Evolutionary conservation across 148 eudicot genomes (phyloP).

Genomic region (Spergularia marina): DNA sequence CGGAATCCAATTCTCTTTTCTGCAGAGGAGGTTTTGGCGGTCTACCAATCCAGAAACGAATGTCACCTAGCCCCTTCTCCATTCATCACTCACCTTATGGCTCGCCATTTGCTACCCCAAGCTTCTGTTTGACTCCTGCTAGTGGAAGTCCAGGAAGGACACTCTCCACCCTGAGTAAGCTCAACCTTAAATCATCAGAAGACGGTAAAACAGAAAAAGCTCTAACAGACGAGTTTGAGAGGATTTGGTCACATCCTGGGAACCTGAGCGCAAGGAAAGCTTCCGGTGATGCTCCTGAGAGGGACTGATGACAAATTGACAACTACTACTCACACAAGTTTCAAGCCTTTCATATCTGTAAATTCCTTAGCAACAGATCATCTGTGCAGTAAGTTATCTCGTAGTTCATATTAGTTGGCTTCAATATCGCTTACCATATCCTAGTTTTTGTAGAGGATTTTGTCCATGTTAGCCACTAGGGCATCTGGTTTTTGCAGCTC

Average conservation of each 20-base stretch:
- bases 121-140: conserved; percentile 77
- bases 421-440: background rate
- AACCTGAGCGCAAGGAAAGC: conserved; percentile 32
- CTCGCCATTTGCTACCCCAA: conserved; percentile 90
- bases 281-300: conserved; percentile 32
- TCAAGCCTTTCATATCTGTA: conserved; percentile 18
- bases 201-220: conserved; percentile 23
- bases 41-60: conserved; percentile 69
- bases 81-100: conserved; percentile 76
- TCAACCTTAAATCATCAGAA: conserved; percentile 28
- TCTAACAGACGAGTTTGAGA: conserved; percentile 27
- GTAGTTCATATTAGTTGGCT: conserved; percentile 4
- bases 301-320: conserved; percentile 23
- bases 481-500: conserved; percentile 11
- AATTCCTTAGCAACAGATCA: conserved; percentile 29
- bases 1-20: conserved; percentile 55
- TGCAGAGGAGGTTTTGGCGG: conserved; percentile 70
- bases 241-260: conserved; percentile 36
- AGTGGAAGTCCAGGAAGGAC: conserved; percentile 60
- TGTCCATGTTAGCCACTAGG: conserved; percentile 14
- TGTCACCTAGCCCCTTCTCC: conserved; percentile 94
- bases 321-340: background rate
- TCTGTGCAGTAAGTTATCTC: conserved; percentile 24
- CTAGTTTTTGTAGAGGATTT: conserved; percentile 25
- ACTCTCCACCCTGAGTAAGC: conserved; percentile 34